Percentiles rank a stretch among this genome's conserved stretches.
These are phyloP conservation scores for Anisodus tanguticus DNA, from an alignment of 257 asterid genomes.

Conservation along the genomic window DNA sequence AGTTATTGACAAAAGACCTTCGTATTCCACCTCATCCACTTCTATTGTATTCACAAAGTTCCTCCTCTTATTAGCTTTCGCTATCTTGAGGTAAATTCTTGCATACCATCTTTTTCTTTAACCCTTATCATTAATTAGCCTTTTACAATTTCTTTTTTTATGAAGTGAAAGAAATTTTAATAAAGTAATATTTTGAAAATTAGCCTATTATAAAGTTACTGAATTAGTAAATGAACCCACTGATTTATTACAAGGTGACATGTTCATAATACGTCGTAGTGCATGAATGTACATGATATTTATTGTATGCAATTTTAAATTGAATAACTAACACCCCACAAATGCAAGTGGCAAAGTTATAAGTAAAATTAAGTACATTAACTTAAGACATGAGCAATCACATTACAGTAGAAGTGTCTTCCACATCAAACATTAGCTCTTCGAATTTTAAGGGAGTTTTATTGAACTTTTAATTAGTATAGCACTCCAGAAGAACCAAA, in stretches of 20 bases:
- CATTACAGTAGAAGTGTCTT: not conserved
- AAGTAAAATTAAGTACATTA: slow-evolving; percentile 1
- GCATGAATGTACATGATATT: not conserved
- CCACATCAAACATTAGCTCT: slow-evolving; percentile 2
- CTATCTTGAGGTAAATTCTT: not conserved
- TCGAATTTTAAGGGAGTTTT: not conserved
- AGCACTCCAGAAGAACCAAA: slow-evolving; percentile 10
- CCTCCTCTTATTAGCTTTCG: slow-evolving; percentile 5
- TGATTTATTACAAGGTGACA: slow-evolving; percentile 22
- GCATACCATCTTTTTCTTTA: slow-evolving; percentile 3
- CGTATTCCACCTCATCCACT: slow-evolving; percentile 18
- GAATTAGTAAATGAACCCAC: not conserved
- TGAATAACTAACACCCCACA: not conserved
- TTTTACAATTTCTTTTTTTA: not conserved
- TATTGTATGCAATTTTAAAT: not conserved
- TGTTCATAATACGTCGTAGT: not conserved
- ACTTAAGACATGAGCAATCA: slow-evolving; percentile 24
- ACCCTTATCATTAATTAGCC: slow-evolving; percentile 5
- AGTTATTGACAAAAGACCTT: not conserved
- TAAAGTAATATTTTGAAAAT: not conserved
- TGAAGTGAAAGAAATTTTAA: slow-evolving; percentile 3
- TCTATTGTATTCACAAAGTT: not conserved
- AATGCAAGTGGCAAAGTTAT: not conserved
- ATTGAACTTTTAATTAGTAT: not conserved
- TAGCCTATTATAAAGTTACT: not conserved